phyloP scores from a whole-genome alignment of 345 rosid genomes.

The Aquilaria malaccensis region DNA sequence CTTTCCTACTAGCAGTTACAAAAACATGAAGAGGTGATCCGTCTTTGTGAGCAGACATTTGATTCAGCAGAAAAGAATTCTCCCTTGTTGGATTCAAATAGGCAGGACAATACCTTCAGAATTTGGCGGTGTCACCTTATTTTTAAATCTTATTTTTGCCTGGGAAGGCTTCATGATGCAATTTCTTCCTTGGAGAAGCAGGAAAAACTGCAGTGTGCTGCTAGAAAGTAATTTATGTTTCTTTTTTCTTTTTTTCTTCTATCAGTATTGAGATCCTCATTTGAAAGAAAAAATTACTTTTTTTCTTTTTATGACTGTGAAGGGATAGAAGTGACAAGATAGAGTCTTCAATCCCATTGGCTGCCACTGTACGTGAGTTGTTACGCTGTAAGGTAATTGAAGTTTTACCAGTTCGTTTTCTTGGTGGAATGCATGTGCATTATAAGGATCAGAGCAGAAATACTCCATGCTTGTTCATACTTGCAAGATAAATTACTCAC shows the following conservation, averaged over 20 bases:
- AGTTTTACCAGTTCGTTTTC: too few species aligned
- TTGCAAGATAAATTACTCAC: too few species aligned
- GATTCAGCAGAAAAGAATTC: slow-evolving; percentile 70
- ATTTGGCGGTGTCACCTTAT: slow-evolving; percentile 62
- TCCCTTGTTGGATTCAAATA: slow-evolving; percentile 21
- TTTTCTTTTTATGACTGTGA: slow-evolving; percentile 10
- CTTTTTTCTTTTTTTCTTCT: background rate
- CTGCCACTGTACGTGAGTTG: slow-evolving; percentile 59
- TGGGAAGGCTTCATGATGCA: slow-evolving; percentile 93
- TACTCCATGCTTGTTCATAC: too few species aligned
- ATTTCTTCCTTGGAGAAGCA: slow-evolving; percentile 61
- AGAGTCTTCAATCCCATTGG: slow-evolving; percentile 52
- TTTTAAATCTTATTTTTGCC: slow-evolving; percentile 66
- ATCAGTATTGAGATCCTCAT: too few species aligned
- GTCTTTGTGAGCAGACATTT: slow-evolving; percentile 69
- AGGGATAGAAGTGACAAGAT: slow-evolving; percentile 38
- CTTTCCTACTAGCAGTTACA: slow-evolving; percentile 50
- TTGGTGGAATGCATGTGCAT: too few species aligned
- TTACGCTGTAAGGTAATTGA: slow-evolving; percentile 63
- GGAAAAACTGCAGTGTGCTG: slow-evolving; percentile 32
- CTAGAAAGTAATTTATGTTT: slow-evolving; percentile 32
- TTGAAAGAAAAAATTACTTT: background rate
- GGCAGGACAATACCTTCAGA: slow-evolving; percentile 37
- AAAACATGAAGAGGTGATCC: slow-evolving; percentile 79
- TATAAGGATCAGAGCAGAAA: too few species aligned